Conservation (phyloP, 2,329 filamentous ascomycete genomes). For the Penicillium aurantiogriseum region DNA sequence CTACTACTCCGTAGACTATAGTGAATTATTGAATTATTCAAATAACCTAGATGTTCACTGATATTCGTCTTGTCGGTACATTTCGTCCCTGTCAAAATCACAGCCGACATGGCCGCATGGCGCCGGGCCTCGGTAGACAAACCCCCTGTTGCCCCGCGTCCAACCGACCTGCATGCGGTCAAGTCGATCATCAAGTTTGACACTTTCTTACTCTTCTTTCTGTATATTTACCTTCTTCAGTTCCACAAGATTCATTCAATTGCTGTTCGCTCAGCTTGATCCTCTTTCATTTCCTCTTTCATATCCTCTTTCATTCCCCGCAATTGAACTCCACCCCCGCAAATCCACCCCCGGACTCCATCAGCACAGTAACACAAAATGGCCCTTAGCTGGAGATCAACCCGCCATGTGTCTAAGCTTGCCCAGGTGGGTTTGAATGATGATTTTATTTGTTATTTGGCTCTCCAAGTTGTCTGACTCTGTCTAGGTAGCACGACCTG, state of each 20-base stretch:
- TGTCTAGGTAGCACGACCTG: slow-evolving; percentile 23
- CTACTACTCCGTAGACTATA: background rate
- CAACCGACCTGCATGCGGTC: slow-evolving; percentile 17
- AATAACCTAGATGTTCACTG: background rate
- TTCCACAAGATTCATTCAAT: slow-evolving; percentile 4
- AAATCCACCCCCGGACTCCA: slow-evolving; percentile 26
- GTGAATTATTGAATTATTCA: background rate
- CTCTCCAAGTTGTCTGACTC: background rate
- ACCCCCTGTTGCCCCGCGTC: slow-evolving; percentile 19
- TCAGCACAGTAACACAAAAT: slow-evolving; percentile 21
- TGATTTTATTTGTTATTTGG: background rate
- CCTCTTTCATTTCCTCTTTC: background rate
- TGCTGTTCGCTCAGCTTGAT: slow-evolving; percentile 1
- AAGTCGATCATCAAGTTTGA: slow-evolving; percentile 13
- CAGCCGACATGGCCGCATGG: slow-evolving; percentile 23
- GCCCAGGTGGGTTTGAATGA: slow-evolving; percentile 31
- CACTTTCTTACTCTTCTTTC: background rate
- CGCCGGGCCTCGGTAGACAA: slow-evolving; percentile 24
- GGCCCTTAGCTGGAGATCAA: slow-evolving; percentile 39
- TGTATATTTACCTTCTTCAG: background rate
- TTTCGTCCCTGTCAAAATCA: background rate
- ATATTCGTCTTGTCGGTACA: background rate
- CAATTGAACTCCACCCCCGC: slow-evolving; percentile 24
- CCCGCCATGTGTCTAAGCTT: slow-evolving; percentile 39
- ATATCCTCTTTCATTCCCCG: slow-evolving; percentile 11